These are phyloP conservation scores for Claviceps purpurea DNA, from an alignment of 2,329 filamentous ascomycete genomes.

Conservation along the genomic window DNA sequence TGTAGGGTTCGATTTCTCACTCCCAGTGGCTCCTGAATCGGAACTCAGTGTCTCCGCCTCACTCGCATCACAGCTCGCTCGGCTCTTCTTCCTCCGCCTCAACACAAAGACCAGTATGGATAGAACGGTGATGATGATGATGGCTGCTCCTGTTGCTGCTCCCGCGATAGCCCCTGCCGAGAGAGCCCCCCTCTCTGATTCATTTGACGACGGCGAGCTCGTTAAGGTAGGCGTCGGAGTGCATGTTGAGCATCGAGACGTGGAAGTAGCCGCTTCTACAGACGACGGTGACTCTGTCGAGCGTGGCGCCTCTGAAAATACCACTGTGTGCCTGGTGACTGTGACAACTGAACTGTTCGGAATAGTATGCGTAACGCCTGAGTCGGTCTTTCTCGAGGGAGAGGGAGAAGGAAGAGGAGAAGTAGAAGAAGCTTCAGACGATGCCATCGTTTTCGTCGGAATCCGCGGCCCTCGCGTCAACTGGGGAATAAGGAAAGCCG, in stretches of 20 bases:
- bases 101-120: conserved; percentile 11
- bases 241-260: neutral
- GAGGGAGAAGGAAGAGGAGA: neutral
- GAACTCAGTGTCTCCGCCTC: conserved; percentile 5
- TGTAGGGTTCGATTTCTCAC: conserved; percentile 5
- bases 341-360: conserved; percentile 22
- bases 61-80: conserved; percentile 2
- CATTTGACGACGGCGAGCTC: neutral
- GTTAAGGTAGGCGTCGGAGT: neutral
- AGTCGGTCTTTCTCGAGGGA: conserved; percentile 18
- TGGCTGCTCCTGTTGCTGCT: conserved; percentile 16
- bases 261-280: neutral
- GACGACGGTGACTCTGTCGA: conserved; percentile 4
- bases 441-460: neutral
- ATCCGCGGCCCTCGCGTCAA: no score
- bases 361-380: conserved; percentile 23
- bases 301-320: conserved; percentile 16
- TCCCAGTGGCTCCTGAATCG: neutral
- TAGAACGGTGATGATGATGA: conserved; percentile 15
- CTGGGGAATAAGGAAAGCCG: conserved; percentile 15
- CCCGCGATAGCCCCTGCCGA: conserved; percentile 21
- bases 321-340: conserved; percentile 21
- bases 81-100: conserved; percentile 7
- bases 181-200: conserved; percentile 5
- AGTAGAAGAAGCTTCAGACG: neutral